A percentile compares a stretch with the other conserved stretches of the same genome.
These are phyloP conservation scores for Coniochaeta prunicola DNA, from an alignment of 2,329 filamentous ascomycete genomes.

Conservation along the genomic window DNA sequence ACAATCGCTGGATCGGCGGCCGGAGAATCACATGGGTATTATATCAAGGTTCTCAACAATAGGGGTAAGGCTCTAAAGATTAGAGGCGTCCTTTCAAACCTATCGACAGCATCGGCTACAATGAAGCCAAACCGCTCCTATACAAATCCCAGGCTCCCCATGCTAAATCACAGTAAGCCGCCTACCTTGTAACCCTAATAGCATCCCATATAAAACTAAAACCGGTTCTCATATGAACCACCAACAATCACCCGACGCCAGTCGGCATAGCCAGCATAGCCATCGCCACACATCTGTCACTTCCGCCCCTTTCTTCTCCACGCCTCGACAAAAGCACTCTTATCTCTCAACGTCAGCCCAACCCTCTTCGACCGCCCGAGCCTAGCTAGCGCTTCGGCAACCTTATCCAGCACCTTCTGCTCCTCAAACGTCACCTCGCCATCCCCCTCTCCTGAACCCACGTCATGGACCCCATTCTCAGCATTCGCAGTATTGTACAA, in stretches of 20 bases:
- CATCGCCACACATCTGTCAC: slow-evolving; percentile 14
- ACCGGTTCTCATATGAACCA: neutral
- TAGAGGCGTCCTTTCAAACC: neutral
- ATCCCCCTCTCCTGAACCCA: slow-evolving; percentile 16
- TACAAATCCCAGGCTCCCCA: neutral
- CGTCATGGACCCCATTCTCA: slow-evolving; percentile 11
- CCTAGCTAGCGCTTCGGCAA: slow-evolving; percentile 81
- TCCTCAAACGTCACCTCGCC: slow-evolving; percentile 47
- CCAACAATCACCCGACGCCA: neutral
- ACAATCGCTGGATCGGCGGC: no score
- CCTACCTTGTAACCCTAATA: neutral
- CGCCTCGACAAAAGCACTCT: slow-evolving; percentile 70
- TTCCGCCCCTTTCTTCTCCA: slow-evolving; percentile 38
- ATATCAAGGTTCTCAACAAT: no score
- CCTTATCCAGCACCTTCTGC: slow-evolving; percentile 63
- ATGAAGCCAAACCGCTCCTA: neutral
- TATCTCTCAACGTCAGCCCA: slow-evolving; percentile 74
- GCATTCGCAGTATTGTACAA: slow-evolving; percentile 45
- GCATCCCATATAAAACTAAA: neutral
- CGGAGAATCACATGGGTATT: no score
- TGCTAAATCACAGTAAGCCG: slow-evolving; percentile 2
- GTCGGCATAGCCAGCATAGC: slow-evolving; percentile 1
- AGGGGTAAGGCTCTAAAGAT: neutral
- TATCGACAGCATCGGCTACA: neutral
- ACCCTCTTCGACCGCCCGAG: slow-evolving; percentile 85